Evolutionary conservation across 2,329 filamentous ascomycete species (phyloP), one percentile per base, ranked within the genome.

Genomic region (Trichoderma endophyticum): DNA sequence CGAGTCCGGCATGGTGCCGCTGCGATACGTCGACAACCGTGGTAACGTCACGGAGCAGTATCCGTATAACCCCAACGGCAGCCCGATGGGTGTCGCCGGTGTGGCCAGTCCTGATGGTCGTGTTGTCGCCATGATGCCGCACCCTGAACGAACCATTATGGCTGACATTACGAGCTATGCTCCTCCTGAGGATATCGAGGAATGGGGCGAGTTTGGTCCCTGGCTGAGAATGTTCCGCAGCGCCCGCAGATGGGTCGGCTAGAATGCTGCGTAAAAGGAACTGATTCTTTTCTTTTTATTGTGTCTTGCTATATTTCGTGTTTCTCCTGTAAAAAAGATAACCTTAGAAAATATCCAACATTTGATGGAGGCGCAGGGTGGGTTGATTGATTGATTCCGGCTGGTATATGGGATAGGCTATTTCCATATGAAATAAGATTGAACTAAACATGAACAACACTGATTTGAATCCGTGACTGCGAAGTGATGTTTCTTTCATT

Each of bases 51-150:
- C 96, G 1, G 92, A 94, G 81, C 85, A 85, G 76, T 99, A 98
- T 79, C 96, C 96, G 1, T 92, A 87, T 83, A 98, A 98, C 84
- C 89, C 86, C 66, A 97, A 97, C 82, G 94, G 94, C 67, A 94
- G 91, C 79, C 92, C 93, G 1, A 86, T 88, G 74, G 94, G 93
- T 78, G 92, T 97, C 75, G 93, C 94, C 1, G 94, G 91, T 79
- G 91, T 97, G 30, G 86, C 91, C 76, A 94, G 89, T 77, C 87
- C 85, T 57, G 91, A 97, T 79, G 94, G 94, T 14, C 88, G 93
- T 71, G 93, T 97, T 1, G 82, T 97, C 76, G 94, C 94, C 7
- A 89, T 97, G 84, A 97, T 98, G 94, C 95, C 95, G 73, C 94
- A 97, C 81, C 94, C 94, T 1, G 94, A 98, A 84, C 89, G 94